These are phyloP conservation scores for Colletotrichum shisoi DNA, from an alignment of 2,329 filamentous ascomycete genomes.

Conservation along the genomic window DNA sequence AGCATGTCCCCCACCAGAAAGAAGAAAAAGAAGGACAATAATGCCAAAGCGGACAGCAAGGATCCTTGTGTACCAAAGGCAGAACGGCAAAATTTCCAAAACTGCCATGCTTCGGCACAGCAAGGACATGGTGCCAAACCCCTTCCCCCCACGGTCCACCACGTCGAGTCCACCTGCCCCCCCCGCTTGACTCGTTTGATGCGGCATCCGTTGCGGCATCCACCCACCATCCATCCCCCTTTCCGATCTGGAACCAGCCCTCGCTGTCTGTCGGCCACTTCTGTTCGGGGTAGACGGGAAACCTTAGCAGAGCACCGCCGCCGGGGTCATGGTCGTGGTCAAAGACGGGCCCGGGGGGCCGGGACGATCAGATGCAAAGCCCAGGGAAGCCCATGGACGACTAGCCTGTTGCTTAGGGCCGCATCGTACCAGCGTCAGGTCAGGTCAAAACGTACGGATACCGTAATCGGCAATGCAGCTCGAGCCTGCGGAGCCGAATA, in stretches of 20 bases:
- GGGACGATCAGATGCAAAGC: constrained; percentile 31
- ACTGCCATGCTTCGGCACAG: not conserved
- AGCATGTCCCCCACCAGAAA: constrained; percentile 14
- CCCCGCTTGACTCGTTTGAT: constrained; percentile 11
- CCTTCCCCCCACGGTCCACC: not conserved
- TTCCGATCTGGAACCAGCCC: not conserved
- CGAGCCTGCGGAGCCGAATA: constrained; percentile 20
- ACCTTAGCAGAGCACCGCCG: constrained; percentile 9
- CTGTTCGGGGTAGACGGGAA: constrained; percentile 18
- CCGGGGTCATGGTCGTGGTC: constrained; percentile 1
- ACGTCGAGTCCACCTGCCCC: too few species aligned
- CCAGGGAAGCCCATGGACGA: constrained; percentile 32
- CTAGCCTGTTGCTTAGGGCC: constrained; percentile 16
- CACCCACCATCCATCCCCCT: too few species aligned
- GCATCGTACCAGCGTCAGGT: not conserved
- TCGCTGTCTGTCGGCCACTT: constrained; percentile 10
- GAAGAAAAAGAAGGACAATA: not conserved
- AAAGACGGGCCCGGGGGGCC: constrained; percentile 22
- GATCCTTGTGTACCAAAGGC: constrained; percentile 9
- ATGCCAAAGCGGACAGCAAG: constrained; percentile 28
- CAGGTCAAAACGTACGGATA: constrained; percentile 3
- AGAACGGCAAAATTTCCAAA: constrained; percentile 18
- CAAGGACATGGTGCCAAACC: constrained; percentile 11
- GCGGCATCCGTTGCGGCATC: constrained; percentile 12
- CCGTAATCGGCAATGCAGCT: constrained; percentile 28